Evolutionary conservation across 2,329 filamentous ascomycete genomes (phyloP).

Genomic region (Fusarium fujikuroi): DNA sequence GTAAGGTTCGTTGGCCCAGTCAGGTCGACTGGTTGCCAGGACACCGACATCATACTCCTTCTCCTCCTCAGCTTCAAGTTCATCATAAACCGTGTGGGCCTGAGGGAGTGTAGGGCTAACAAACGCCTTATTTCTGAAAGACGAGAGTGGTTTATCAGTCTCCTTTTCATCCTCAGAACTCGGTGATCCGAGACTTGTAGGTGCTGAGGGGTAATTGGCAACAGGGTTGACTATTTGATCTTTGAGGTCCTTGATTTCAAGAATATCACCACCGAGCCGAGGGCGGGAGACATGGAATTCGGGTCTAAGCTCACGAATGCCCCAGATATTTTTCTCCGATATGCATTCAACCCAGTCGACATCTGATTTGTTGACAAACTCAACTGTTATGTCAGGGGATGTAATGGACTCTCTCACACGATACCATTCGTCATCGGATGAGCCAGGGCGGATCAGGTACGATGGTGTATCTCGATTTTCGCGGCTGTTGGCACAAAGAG

Average conservation of each 20-base stretch:
- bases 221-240: background rate
- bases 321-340: conserved; percentile 38
- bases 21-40: conserved; percentile 3
- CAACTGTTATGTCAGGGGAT: conserved; percentile 8
- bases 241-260: background rate
- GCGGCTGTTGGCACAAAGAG: background rate
- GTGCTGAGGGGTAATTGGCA: background rate
- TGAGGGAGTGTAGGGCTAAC: background rate
- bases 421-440: conserved; percentile 40
- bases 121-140: background rate
- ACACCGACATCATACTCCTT: conserved; percentile 7
- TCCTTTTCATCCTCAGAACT: background rate
- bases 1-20: background rate
- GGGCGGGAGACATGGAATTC: background rate
- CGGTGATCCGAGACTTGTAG: background rate
- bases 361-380: conserved; percentile 1
- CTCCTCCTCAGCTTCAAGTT: background rate
- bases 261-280: background rate
- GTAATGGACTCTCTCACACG: conserved; percentile 37
- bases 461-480: background rate
- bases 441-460: conserved; percentile 29
- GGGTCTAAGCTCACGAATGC: background rate
- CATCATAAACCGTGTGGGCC: background rate
- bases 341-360: conserved; percentile 35
- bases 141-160: background rate